A percentile compares a stretch with the other conserved stretches of the same genome.
Conservation (phyloP, 2,329 filamentous ascomycete species). For the Xylaria sp. region DNA sequence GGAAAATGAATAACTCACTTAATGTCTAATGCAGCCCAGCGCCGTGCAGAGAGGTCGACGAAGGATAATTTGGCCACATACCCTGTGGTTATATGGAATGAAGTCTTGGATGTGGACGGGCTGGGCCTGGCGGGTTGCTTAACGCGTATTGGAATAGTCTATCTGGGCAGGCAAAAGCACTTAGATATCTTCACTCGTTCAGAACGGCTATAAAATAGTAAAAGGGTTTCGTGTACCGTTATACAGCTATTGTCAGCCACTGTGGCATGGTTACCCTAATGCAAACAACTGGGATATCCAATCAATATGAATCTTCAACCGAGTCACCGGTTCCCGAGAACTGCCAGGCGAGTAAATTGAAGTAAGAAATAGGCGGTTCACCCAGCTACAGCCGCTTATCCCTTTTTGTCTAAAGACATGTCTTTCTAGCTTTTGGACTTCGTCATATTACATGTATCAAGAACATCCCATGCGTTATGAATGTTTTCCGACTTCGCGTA, state of each 20-base stretch:
- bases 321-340: neutral
- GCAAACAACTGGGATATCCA: neutral
- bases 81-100: neutral
- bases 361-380: no score
- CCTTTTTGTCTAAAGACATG: no score
- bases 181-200: slow-evolving; percentile 6
- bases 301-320: neutral
- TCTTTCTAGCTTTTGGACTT: no score
- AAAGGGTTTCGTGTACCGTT: slow-evolving; percentile 8
- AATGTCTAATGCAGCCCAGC: slow-evolving; percentile 40
- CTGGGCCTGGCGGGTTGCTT: slow-evolving; percentile 6
- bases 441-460: no score
- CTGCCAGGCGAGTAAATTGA: no score
- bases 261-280: neutral
- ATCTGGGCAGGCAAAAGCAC: neutral
- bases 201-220: neutral
- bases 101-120: neutral
- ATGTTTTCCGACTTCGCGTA: no score
- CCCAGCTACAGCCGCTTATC: no score
- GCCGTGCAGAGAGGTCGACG: neutral
- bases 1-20: slow-evolving; percentile 18
- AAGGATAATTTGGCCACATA: neutral
- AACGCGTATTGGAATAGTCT: slow-evolving; percentile 5
- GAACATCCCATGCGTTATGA: no score
- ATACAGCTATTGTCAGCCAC: neutral